Conservation (phyloP, 73 alveolate species). For the Uronychia setigera region DNA sequence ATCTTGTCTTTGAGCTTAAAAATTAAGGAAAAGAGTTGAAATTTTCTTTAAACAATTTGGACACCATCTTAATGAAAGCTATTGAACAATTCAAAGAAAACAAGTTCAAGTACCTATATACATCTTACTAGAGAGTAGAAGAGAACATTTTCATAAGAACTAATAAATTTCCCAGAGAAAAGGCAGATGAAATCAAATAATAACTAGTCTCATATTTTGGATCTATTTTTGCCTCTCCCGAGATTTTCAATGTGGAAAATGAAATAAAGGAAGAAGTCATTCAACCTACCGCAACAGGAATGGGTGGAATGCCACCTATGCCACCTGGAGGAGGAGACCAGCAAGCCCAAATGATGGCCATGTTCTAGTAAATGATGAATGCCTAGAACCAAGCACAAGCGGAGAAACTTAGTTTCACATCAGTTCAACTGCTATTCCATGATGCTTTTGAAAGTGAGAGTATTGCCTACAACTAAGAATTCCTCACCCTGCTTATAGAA, state of each 20-base stretch:
- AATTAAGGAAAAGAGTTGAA: too few species aligned
- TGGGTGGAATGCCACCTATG: neutral
- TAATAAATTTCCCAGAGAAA: too few species aligned
- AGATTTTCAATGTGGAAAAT: neutral
- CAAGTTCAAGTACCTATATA: too few species aligned
- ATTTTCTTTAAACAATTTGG: too few species aligned
- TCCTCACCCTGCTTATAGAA: neutral
- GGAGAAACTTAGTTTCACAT: neutral
- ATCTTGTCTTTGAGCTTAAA: too few species aligned
- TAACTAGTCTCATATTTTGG: too few species aligned
- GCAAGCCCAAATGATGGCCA: neutral
- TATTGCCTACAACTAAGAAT: neutral
- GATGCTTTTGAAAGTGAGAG: neutral
- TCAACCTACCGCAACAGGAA: too few species aligned
- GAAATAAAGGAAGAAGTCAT: neutral
- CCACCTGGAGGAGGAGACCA: conserved; percentile 5
- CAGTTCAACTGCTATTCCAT: neutral
- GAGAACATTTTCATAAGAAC: too few species aligned
- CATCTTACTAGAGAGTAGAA: too few species aligned
- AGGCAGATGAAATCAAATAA: too few species aligned
- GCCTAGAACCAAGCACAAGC: neutral
- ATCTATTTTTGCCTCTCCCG: neutral
- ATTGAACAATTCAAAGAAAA: too few species aligned
- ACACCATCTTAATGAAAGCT: too few species aligned
- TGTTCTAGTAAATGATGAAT: neutral